Percentiles rank a stretch among this genome's conserved stretches.
Evolutionary conservation across 2,329 filamentous ascomycete species (phyloP).

Genomic region (Hymenoscyphus repandus): DNA sequence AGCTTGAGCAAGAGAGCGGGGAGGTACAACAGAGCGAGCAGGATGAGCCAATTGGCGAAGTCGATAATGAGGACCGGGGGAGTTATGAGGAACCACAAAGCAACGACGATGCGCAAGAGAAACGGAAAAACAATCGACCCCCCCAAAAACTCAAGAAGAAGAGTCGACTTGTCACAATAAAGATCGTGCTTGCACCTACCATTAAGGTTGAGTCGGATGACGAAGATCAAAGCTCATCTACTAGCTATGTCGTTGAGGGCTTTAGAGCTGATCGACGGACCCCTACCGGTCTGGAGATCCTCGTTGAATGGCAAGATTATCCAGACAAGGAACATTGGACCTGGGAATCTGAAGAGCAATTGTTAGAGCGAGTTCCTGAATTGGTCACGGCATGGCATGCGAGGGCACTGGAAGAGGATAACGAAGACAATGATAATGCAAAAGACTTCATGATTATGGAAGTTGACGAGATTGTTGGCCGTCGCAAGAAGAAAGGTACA

Average conservation of each 20-base stretch:
- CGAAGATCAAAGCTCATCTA: too few species aligned
- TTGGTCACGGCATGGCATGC: conserved; percentile 12
- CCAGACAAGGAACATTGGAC: conserved; percentile 17
- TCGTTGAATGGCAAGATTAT: conserved; percentile 19
- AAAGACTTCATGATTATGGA: conserved; percentile 1
- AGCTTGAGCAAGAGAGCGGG: too few species aligned
- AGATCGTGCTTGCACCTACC: too few species aligned
- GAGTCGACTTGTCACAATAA: too few species aligned
- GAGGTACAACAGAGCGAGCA: too few species aligned
- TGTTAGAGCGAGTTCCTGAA: conserved; percentile 10
- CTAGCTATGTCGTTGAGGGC: conserved; percentile 4
- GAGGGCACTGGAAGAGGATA: neutral
- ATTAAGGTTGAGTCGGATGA: too few species aligned
- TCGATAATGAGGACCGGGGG: too few species aligned
- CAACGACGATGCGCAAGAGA: too few species aligned
- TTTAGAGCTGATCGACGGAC: conserved; percentile 12
- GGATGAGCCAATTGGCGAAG: too few species aligned
- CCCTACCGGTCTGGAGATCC: conserved; percentile 8
- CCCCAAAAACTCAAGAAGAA: too few species aligned
- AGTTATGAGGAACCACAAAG: too few species aligned
- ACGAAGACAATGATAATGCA: neutral
- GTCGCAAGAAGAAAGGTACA: conserved; percentile 10
- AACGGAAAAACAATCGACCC: too few species aligned
- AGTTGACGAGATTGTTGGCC: conserved; percentile 15
- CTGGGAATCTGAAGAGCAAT: conserved; percentile 12